Conservation (phyloP, 2,329 filamentous ascomycete species). For the Orbilia javanica region DNA sequence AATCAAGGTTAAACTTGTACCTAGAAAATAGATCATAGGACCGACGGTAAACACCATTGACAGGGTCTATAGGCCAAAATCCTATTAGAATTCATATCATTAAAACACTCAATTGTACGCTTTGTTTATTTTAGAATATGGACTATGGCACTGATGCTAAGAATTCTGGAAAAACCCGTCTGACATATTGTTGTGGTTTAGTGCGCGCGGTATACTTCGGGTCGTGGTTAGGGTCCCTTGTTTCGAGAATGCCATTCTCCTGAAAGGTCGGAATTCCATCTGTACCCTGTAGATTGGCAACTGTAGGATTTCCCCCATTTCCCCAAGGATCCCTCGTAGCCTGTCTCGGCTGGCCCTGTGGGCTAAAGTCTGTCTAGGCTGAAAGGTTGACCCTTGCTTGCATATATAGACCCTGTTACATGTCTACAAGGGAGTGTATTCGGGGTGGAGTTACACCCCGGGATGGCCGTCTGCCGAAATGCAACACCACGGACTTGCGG, state of each 20-base stretch:
- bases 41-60: conserved; percentile 13
- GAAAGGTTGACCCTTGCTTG: not conserved
- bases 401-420: no score
- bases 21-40: conserved; percentile 11
- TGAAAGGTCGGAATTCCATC: not conserved
- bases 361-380: not conserved
- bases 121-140: not conserved
- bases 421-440: no score
- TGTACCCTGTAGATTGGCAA: not conserved
- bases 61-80: not conserved
- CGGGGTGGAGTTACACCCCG: no score
- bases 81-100: not conserved
- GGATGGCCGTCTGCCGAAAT: not conserved
- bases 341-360: not conserved
- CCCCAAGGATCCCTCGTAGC: not conserved
- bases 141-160: not conserved
- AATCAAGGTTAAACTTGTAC: conserved; percentile 32
- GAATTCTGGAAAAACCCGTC: conserved; percentile 18
- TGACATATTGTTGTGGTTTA: not conserved
- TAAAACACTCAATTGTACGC: not conserved
- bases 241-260: not conserved
- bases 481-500: not conserved
- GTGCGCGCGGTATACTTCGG: not conserved
- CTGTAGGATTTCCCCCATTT: not conserved
- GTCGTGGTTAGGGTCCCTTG: not conserved